Evolutionary conservation across 2,329 filamentous ascomycete genomes (phyloP), one percentile per base, ranked within the genome.

Genomic region (Sporothrix pseudoabietina): DNA sequence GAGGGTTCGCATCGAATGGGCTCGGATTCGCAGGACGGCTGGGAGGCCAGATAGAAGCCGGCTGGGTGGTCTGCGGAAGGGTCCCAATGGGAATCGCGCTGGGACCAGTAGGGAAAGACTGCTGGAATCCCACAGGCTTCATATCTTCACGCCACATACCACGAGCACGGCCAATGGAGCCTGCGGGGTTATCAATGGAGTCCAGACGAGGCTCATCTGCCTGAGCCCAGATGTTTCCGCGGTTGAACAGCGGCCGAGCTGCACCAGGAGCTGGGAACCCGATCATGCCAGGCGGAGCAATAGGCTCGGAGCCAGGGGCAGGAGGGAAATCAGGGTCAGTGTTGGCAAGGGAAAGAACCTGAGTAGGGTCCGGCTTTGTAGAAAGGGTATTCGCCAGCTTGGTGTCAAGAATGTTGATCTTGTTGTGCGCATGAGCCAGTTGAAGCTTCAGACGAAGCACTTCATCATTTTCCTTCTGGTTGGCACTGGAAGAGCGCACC

Each of bases 351-450:
- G 85, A 84, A 71, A 87, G 83, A 9, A 80, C 81, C 77, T 88
- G 87, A 66, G 89, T 87, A 72, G 87, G 82, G 12, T 88, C 91
- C 71, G 87, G 84, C 77, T 88, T 89, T 47, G 84, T 84, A 72
- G 89, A 86, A 41, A 89, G 89, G 32, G 85, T 89, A 76, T 92
- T 88, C 54, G 74, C 86, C 74, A 93, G 85, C 82, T 94, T 90
- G 71, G 92, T 87, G 73, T 92, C 91, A 79, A 94, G 89, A 73
- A 88, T 90, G 63, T 86, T 87, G 78, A 94, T 92, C 78, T 90
- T 88, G 79, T 85, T 89, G 74, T 92, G 89, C 49, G 92, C 91
- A 75, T 89, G 86, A 59, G 90, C 90, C 70, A 95, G 87, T 81
- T 94, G 89, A 71, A 90, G 82, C 83, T 92, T 92, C 73, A 94